Percentiles rank a stretch among this genome's conserved stretches.
These are phyloP conservation scores for Crucihimalaya himalaica DNA, from an alignment of 345 rosid genomes.

Conservation along the genomic window DNA sequence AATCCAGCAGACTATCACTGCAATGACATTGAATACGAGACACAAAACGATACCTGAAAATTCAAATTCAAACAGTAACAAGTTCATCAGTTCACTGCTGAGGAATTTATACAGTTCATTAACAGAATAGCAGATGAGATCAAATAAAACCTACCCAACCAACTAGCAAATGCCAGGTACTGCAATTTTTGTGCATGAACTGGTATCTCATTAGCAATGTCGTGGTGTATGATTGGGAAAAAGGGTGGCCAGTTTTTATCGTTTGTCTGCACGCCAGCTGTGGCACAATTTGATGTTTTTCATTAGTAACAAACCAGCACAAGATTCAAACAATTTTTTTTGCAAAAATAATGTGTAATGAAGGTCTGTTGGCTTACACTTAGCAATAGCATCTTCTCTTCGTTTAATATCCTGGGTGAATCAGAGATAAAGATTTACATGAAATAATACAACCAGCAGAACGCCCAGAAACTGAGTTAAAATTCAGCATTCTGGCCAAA, in stretches of 20 bases:
- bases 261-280: slow-evolving; percentile 73
- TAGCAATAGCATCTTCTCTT: slow-evolving; percentile 73
- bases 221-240: slow-evolving; percentile 94
- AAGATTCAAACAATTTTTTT: neutral
- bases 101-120: neutral
- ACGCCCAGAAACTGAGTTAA: too few relatives aligned
- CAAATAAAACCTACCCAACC: slow-evolving; percentile 67
- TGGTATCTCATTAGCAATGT: slow-evolving; percentile 91
- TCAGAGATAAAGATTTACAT: neutral
- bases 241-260: slow-evolving; percentile 92
- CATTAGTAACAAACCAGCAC: slow-evolving; percentile 7
- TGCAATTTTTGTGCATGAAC: slow-evolving; percentile 86
- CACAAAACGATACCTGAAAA: slow-evolving; percentile 84
- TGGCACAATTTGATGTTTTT: slow-evolving; percentile 5
- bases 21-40: slow-evolving; percentile 78
- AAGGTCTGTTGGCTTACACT: slow-evolving; percentile 44
- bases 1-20: slow-evolving; percentile 83
- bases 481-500: too few relatives aligned
- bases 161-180: slow-evolving; percentile 94
- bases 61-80: neutral
- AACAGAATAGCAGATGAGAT: neutral
- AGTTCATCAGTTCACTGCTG: neutral
- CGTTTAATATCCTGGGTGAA: slow-evolving; percentile 66
- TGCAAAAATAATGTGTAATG: neutral
- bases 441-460: too few relatives aligned